phyloP scores from a whole-genome alignment of 2,329 filamentous ascomycete species.

The Xylaria sp. region DNA sequence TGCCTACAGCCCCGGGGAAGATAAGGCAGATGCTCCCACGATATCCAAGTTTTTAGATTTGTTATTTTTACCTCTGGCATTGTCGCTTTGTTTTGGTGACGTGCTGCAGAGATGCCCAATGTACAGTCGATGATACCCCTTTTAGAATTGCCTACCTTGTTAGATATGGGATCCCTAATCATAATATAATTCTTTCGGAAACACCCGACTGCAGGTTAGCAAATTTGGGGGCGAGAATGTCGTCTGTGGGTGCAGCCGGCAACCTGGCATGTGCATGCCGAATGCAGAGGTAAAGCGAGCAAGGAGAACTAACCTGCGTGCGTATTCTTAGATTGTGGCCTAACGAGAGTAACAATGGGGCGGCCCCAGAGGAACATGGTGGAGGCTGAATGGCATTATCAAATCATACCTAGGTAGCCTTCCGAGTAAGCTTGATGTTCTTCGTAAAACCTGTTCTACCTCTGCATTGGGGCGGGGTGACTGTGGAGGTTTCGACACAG shows the following conservation, averaged over 20 bases:
- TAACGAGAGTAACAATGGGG: conserved; percentile 10
- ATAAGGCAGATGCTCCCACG: conserved; percentile 7
- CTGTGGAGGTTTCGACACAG: conserved; percentile 40
- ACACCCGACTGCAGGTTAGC: conserved; percentile 27
- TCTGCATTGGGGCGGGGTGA: conserved; percentile 43
- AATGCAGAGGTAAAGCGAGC: conserved; percentile 26
- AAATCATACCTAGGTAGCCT: conserved; percentile 7
- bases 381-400: conserved; percentile 24
- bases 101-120: conserved; percentile 47
- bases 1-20: neutral
- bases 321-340: conserved; percentile 17
- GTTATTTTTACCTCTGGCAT: conserved; percentile 20
- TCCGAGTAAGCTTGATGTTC: conserved; percentile 11
- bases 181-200: conserved; percentile 29
- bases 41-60: conserved; percentile 29
- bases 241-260: conserved; percentile 27
- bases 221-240: conserved; percentile 9
- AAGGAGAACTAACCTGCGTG: conserved; percentile 7
- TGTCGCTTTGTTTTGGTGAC: conserved; percentile 33
- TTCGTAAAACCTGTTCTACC: conserved; percentile 27
- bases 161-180: conserved; percentile 41
- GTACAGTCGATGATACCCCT: conserved; percentile 49
- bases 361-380: conserved; percentile 5
- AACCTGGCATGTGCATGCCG: conserved; percentile 35
- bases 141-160: conserved; percentile 44